Evolutionary conservation across 441 rosid species (phyloP).

Genomic region (Capsella rubella): DNA sequence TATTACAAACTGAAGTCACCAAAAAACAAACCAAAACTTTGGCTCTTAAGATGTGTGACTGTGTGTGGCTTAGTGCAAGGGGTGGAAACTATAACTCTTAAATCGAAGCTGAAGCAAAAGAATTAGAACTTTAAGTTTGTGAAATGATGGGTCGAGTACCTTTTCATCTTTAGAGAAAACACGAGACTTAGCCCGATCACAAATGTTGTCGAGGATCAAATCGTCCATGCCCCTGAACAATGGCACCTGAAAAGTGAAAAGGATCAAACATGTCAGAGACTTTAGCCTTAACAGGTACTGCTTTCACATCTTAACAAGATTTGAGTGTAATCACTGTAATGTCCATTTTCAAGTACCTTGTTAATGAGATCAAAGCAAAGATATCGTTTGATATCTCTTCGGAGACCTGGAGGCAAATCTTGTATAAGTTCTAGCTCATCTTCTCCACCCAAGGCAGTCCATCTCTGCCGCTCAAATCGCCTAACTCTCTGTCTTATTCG

Average conservation of each 20-base stretch:
- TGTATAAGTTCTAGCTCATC: slow-evolving; percentile 67
- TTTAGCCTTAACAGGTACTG: background rate
- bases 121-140: background rate
- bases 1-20: slow-evolving; percentile 2
- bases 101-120: background rate
- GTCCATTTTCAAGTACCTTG: slow-evolving; percentile 50
- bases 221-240: slow-evolving; percentile 63
- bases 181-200: slow-evolving; percentile 62
- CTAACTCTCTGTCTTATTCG: slow-evolving; percentile 65
- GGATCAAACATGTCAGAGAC: slow-evolving; percentile 21
- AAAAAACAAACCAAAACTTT: background rate
- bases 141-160: slow-evolving; percentile 37
- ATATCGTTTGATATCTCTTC: slow-evolving; percentile 77
- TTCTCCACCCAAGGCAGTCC: slow-evolving; percentile 67
- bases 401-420: slow-evolving; percentile 79
- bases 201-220: slow-evolving; percentile 70
- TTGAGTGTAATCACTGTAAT: too few species aligned
- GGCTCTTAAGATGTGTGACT: background rate
- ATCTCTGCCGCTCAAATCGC: slow-evolving; percentile 67
- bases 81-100: background rate
- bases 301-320: slow-evolving; percentile 4
- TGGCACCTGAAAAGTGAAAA: slow-evolving; percentile 52
- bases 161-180: slow-evolving; percentile 68
- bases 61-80: too few species aligned
- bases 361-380: slow-evolving; percentile 75